Conservation (phyloP, 2,329 filamentous ascomycete genomes). For the Tothia fuscella region DNA sequence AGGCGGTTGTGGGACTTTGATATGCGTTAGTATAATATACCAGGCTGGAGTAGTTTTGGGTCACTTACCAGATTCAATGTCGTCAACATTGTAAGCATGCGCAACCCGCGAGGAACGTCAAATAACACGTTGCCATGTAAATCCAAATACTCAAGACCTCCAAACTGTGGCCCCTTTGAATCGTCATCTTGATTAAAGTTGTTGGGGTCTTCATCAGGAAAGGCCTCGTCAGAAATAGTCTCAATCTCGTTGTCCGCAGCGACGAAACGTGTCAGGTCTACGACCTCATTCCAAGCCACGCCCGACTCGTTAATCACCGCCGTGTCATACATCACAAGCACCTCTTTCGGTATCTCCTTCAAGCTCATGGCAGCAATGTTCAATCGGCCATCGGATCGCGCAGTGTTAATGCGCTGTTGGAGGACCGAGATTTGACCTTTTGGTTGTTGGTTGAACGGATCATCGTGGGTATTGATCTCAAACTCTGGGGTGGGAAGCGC, state of each 20-base stretch:
- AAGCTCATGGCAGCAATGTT: constrained; percentile 81
- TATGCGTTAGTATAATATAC: constrained; percentile 3
- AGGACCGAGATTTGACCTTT: constrained; percentile 56
- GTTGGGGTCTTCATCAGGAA: constrained; percentile 54
- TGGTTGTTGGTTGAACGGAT: constrained; percentile 60
- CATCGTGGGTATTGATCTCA: constrained; percentile 46
- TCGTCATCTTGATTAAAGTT: constrained; percentile 53
- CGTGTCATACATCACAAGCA: constrained; percentile 82
- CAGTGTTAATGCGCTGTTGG: constrained; percentile 58
- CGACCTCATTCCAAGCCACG: constrained; percentile 78
- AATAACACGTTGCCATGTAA: constrained; percentile 73
- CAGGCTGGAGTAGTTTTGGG: not conserved
- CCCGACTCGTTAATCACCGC: constrained; percentile 50
- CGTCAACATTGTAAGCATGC: constrained; percentile 61
- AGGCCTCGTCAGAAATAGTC: constrained; percentile 58
- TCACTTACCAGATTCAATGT: constrained; percentile 64
- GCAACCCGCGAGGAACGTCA: constrained; percentile 61
- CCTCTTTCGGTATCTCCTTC: constrained; percentile 66
- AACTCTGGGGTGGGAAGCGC: constrained; percentile 23
- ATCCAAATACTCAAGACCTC: constrained; percentile 67
- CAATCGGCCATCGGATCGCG: constrained; percentile 64
- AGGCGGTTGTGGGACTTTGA: constrained; percentile 68
- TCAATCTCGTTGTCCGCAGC: constrained; percentile 85
- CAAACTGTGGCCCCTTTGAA: constrained; percentile 62
- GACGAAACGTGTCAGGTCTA: constrained; percentile 73